Evolutionary conservation across 495 filamentous ascomycete genomes (phyloP), one percentile per base, ranked within the genome.

Genomic region (Aspergillus egyptiacus): DNA sequence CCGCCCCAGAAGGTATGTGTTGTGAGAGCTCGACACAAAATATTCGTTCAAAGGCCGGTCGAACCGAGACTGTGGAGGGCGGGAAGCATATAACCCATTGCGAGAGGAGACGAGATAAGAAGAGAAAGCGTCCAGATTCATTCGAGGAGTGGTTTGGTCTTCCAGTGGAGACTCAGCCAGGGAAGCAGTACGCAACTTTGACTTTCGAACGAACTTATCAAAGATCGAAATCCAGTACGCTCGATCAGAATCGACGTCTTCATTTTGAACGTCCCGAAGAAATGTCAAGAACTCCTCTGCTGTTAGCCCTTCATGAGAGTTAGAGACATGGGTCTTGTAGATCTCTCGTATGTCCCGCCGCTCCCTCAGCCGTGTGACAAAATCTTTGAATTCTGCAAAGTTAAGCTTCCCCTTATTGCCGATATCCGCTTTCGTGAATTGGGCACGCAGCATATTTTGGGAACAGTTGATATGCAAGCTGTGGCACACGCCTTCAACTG

Each of bases 1-100:
- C 18, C 89, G 83, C 14, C 93, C 93, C 19, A 93, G 69, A 9
- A 98, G 81, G 60, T 98, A 98, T 8, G 93, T 97, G 65, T 98
- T 98, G 73, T 98, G 93, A 14, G 91, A 96, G 72, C 90, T 96
- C 3, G 91, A 96, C 52, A 97, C 93, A 77, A 90, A 96, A 61
- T 98, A 98, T 59, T 98, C 93, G 62, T 95, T 95, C 60, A 98
- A 67, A 0, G 93, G 93, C 23, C 86, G 81, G 55, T 93, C 80
- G 38, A 95, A 81, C 14, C 71, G 68, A 43, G 78, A 73, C 24
- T 79, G 65, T 5, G 82, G 74, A 37, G 75, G 64, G 48, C 72
- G 78, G 33, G 73, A 64, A 24, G 84, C 70, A 20, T 81, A 78
- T 3, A 79, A 53, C 1, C 69, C 74, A 53, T 91, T 95, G 55